Base-by-base conservation (phyloP, 768 basidiomycete genomes). In the Wakefieldia striispora region DNA sequence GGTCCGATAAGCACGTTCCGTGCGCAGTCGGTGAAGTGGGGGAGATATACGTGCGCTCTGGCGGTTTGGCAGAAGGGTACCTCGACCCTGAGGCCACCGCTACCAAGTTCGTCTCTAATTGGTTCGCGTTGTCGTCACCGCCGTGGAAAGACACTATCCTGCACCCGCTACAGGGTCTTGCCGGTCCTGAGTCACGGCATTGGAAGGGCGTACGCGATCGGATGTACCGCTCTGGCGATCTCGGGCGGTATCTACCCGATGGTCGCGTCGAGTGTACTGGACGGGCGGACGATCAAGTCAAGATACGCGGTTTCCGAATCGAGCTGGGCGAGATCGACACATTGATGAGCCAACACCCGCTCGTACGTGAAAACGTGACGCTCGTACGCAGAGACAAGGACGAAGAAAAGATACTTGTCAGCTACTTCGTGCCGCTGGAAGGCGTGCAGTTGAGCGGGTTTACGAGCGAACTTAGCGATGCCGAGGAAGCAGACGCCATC, bases 271-370 rank as follows among this genome's bases (percentile, higher is more conserved):
- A 99, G 68, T 98, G 97, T 65, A 94, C 91, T 0, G 97, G 97
- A 17, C 83, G 97, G 19, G 95, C 95, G 2, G 97, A 99, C 65
- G 95, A 98, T 64, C 97, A 99, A 65, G 91, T 99, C 72, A 98
- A 99, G 74, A 98, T 99, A 69, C 89, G 97, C 47, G 97, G 97
- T 2, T 99, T 99, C 84, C 80, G 97, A 21, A 98, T 99, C 62
- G 97, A 99, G 67, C 80, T 98, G 7, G 95, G 95, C 14, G 97
- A 99, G 68, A 97, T 99, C 56, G 97, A 99, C 66, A 97, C 91
- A 0, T 86, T 95, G 71, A 82, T 99, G 49, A 90, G 88, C 59
- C 86, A 94, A 61, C 95, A 98, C 65, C 88, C 91, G 8, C 80
- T 92, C 17, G 83, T 99, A 3, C 76, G 95, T n/a, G 97, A 98